A percentile compares a stretch with the other conserved stretches of the same genome.
These are phyloP conservation scores for Micractinium sp. DNA, from an alignment of 139 green algal species.

Conservation along the genomic window DNA sequence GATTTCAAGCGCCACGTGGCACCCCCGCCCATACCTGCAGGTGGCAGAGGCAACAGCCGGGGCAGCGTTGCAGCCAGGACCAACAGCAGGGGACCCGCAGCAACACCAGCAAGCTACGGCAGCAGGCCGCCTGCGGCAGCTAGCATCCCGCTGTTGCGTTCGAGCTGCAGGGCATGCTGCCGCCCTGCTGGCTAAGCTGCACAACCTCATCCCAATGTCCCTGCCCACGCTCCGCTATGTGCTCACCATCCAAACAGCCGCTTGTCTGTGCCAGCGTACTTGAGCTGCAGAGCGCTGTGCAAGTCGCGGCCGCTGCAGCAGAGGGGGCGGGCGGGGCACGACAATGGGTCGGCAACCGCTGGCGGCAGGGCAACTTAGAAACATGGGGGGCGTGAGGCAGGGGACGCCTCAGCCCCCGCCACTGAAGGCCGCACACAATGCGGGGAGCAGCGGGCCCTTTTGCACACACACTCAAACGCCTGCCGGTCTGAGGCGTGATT, in stretches of 20 bases:
- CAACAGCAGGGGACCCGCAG: background rate
- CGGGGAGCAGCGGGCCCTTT: too few relatives aligned
- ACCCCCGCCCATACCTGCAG: conserved; percentile 4
- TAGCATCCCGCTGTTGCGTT: too few relatives aligned
- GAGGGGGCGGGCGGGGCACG: background rate
- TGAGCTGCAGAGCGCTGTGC: background rate
- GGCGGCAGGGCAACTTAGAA: too few relatives aligned
- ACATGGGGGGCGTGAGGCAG: too few relatives aligned
- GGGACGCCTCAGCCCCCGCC: too few relatives aligned
- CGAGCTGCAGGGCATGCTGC: background rate
- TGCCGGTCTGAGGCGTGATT: too few relatives aligned
- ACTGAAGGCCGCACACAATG: too few relatives aligned
- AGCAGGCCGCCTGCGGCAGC: too few relatives aligned
- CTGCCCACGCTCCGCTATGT: too few relatives aligned
- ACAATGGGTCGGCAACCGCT: too few relatives aligned
- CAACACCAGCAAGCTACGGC: too few relatives aligned
- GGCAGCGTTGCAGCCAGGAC: background rate
- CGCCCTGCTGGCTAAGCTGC: background rate
- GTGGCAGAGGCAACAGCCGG: background rate
- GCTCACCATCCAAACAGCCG: conserved; percentile 24
- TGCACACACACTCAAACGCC: too few relatives aligned
- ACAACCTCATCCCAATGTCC: background rate
- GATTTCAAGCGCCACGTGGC: background rate
- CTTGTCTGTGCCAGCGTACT: background rate
- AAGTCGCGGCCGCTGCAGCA: background rate